Evolutionary conservation across 2,329 filamentous ascomycete genomes (phyloP), one percentile per base, ranked within the genome.

Genomic region (Neonectria hederae): DNA sequence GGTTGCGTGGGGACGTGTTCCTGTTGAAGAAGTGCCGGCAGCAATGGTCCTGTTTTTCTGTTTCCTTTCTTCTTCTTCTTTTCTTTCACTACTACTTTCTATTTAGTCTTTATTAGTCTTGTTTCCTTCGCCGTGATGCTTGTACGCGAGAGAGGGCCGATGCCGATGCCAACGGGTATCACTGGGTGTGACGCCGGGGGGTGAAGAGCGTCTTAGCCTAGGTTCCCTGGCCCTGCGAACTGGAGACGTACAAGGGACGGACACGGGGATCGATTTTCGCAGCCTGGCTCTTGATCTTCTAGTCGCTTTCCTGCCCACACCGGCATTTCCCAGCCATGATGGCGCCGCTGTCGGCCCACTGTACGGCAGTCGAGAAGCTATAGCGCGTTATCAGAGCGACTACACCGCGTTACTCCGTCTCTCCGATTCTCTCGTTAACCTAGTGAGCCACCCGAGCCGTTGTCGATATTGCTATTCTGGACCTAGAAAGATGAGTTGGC

Each of bases 1-100:
- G 51, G 32, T 54, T 54, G 51, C 30, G 48, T 30, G 17, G 26
- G n/a, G 48, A 32, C 48, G n/a, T 24, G 43, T 46, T 46, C 43
- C 22, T 26, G 21, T 26, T 24, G 11, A 24, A 21, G 28, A 21
- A 51, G n/a, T 21, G 38, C 38, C n/a, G 38, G n/a, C 38, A 42
- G 38, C 38, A 21, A n/a, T 42, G 38, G n/a, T 42, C n/a, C 38
- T 40, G 5, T 17, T 35, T 35, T 5, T 17, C 38, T 19, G 4
- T 19, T 42, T 42, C 5, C 14, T 9, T 40, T 40, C 5, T 19
- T 19, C 3, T 19, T 40, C 14, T 1, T 40, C 14, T 40, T 19
- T 42, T 17, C 13, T 8, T 38, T 32, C 11, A 11, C 28, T 30
- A 9, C 28, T 30, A 11, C 28, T 38, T 38, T 38, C 5, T 42